Conservation (phyloP, 2,329 filamentous ascomycete species). For the Ceratocystis huliohia region DNA sequence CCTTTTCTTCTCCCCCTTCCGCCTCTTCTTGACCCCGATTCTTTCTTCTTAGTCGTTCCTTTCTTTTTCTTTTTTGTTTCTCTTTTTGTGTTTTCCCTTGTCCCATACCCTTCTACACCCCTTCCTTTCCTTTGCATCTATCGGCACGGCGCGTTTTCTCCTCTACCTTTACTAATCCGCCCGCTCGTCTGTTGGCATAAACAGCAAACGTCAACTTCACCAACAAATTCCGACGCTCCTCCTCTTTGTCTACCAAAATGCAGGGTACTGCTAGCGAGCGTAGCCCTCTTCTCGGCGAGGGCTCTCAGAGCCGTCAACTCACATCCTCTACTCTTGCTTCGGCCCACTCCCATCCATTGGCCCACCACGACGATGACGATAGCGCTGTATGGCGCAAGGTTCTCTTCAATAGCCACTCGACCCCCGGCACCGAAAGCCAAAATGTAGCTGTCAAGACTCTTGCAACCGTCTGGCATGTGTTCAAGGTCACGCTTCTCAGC, state of each 20-base stretch:
- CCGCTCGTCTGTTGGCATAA: not conserved
- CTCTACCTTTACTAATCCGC: not conserved
- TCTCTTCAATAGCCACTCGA: slow-evolving; percentile 39
- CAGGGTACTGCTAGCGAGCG: slow-evolving; percentile 27
- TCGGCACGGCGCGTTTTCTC: not conserved
- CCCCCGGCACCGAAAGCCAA: slow-evolving; percentile 40
- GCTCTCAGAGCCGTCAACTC: slow-evolving; percentile 15
- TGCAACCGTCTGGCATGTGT: slow-evolving; percentile 37
- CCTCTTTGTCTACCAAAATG: slow-evolving; percentile 21
- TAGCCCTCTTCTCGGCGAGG: slow-evolving; percentile 33
- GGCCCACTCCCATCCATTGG: not conserved
- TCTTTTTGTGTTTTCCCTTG: not conserved
- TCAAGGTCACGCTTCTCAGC: slow-evolving; percentile 45
- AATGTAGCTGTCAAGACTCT: slow-evolving; percentile 24
- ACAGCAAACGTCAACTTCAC: slow-evolving; percentile 26
- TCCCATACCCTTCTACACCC: not conserved
- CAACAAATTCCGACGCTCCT: slow-evolving; percentile 21
- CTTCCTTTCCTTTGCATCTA: not conserved
- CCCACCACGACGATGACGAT: slow-evolving; percentile 9
- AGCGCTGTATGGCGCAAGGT: slow-evolving; percentile 10
- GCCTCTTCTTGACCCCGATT: not conserved
- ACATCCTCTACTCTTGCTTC: slow-evolving; percentile 3
- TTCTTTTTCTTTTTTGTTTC: slow-evolving; percentile 11
- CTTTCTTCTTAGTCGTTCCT: slow-evolving; percentile 4
- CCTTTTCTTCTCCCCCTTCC: not conserved